A percentile compares a stretch with the other conserved stretches of the same genome.
Conservation (phyloP, 1,139 yeast species). For the Blastobotrys indianensis region DNA sequence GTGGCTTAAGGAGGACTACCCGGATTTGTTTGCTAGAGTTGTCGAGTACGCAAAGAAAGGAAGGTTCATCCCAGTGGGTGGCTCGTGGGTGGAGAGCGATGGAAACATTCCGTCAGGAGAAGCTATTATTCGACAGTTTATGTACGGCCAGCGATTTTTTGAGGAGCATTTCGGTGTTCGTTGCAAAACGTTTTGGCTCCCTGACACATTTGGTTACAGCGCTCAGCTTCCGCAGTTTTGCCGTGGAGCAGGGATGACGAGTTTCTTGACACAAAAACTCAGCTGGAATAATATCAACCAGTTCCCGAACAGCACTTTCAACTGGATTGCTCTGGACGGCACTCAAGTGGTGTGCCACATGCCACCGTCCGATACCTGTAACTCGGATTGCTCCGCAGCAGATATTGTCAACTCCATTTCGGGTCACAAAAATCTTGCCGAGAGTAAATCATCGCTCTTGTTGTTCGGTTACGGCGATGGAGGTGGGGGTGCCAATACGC, state of each 20-base stretch:
- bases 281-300: conserved; percentile 92
- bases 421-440: conserved; percentile 77
- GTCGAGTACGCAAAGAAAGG: conserved; percentile 63
- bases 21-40: conserved; percentile 60
- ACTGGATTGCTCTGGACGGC: conserved; percentile 93
- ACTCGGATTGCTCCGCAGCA: conserved; percentile 87
- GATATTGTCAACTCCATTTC: conserved; percentile 75
- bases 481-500: conserved; percentile 95
- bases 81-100: conserved; percentile 96
- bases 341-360: conserved; percentile 88
- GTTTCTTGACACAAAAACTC: conserved; percentile 84
- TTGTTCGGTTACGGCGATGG: conserved; percentile 95
- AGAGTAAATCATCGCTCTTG: conserved; percentile 66
- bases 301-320: conserved; percentile 85
- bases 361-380: conserved; percentile 96
- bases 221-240: conserved; percentile 93
- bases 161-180: conserved; percentile 69
- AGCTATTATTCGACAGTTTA: conserved; percentile 78
- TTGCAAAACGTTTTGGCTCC: conserved; percentile 82
- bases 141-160: conserved; percentile 86
- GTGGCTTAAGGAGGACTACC: conserved; percentile 84
- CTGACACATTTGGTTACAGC: conserved; percentile 95
- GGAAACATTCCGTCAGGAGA: conserved; percentile 95
- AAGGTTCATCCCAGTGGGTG: conserved; percentile 86
- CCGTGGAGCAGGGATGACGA: conserved; percentile 71